Evolutionary conservation across 1,139 yeast genomes (phyloP), one percentile per base, ranked within the genome.

Genomic region (Saccharomycopsis crataegensis): DNA sequence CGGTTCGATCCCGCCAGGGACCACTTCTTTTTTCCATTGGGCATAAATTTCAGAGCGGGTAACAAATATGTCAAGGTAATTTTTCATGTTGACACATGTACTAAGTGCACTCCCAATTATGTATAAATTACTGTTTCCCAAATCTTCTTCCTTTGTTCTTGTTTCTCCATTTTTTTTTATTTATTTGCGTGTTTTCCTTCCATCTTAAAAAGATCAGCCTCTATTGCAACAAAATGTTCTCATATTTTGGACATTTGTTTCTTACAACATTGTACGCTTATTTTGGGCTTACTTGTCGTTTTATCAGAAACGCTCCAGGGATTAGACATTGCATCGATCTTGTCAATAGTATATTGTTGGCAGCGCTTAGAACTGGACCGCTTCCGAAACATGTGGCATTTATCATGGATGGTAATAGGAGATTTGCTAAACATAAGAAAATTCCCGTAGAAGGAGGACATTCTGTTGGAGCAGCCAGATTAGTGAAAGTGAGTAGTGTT

Each of bases 331-430:
- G n/a, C 17, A 7, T 40, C 4, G 16, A 14, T 8, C 16, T 14
- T 12, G 43, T 75, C 43, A 80, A 80, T 59, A 69, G 67, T 51
- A 63, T 72, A 38, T 66, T 82, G 58, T 81, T 85, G 1, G 63
- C 68, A 17, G 71, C 83, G 16, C 69, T 90, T 36, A 74, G 72
- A 57, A 79, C 88, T 0, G 97, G 97, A 0, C 86, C 88, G 0
- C 76, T 87, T 1, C 99, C 99, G 1, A 70, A 75, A 53, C 99
- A 94, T 70, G 81, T 94, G 38, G 96, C 96, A 0, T 82, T 93
- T 62, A 89, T 93, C 56, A 94, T 93, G 99, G 99, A 93, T 67
- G 99, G 99, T 2, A 94, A 93, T 70, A 73, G 99, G 60, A 75
- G 98, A 47, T 93, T 76, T 66, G 99, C 99, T 7, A 78, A 79